Evolutionary conservation across 2,329 filamentous ascomycete genomes (phyloP), one percentile per base, ranked within the genome.

Genomic region (Grosmannia huntii): DNA sequence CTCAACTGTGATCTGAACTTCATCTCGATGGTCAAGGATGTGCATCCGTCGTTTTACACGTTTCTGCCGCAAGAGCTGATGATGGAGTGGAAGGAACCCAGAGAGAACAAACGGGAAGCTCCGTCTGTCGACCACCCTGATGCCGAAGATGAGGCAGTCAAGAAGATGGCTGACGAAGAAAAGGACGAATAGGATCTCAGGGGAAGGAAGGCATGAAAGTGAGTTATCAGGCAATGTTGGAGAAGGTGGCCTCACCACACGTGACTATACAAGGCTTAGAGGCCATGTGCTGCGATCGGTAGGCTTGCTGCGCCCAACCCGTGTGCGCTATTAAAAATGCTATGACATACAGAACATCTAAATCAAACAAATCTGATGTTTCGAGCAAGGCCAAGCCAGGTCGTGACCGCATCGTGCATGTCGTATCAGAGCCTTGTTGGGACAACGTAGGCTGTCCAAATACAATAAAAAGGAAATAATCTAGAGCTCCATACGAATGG

Each of bases 41-140:
- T 85, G 12, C 78, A 80, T 59, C 82, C 82, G 3, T 80, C 78
- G 0, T 88, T 87, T 66, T 82, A 87, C 66, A 78, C 75, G 0
- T 81, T 82, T 59, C 71, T 90, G 28, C 78, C 81, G 0, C 89
- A 91, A 67, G 81, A 85, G 63, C 72, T 87, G 62, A 87, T 91
- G 84, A 65, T 76, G 25, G 69, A 76, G 21, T 90, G 81, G 77
- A 87, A 83, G 68, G 71, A 78, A 27, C 84, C 85, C 0, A 66
- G 66, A 3, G 64, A 64, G 0, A 73, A 73, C 31, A 69, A 75
- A 16, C 73, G 78, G 0, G 74, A 75, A 3, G 71, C 74, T 2
- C 76, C 73, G 4, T 80, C 76, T 1, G 69, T 76, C 2, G 64
- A 73, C 12, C 64, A 76, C 55, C 68, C 64, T 2, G 66, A 67